These are phyloP conservation scores for Phycomyces blakesleeanus DNA, from an alignment of 192 early-diverging fungal genomes.

Conservation along the genomic window DNA sequence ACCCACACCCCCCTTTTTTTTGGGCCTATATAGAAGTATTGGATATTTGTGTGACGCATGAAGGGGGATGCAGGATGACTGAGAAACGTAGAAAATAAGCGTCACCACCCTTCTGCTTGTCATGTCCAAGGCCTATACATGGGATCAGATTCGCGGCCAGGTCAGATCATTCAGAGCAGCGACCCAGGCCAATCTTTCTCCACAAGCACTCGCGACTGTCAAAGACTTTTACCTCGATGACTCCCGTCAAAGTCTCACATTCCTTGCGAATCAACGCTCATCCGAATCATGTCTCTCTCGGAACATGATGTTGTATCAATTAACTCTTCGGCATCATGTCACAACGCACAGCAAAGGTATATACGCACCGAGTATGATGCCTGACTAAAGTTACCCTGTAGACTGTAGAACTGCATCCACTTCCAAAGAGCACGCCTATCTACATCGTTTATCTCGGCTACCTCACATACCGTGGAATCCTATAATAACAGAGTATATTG, in stretches of 20 bases:
- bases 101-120: neutral
- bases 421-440: neutral
- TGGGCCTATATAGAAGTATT: too few species aligned
- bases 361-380: neutral
- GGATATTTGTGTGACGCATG: constrained; percentile 1
- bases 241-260: constrained; percentile 43
- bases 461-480: neutral
- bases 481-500: neutral
- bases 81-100: neutral
- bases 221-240: constrained; percentile 56
- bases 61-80: neutral
- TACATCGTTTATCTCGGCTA: neutral
- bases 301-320: neutral
- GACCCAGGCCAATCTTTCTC: constrained; percentile 31
- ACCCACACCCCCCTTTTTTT: too few species aligned
- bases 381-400: neutral
- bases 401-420: neutral
- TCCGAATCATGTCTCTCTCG: constrained; percentile 1
- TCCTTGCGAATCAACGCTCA: constrained; percentile 37
- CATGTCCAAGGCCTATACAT: constrained; percentile 28
- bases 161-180: constrained; percentile 49
- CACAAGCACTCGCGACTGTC: constrained; percentile 35
- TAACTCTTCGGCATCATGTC: too few species aligned
- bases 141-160: constrained; percentile 57
- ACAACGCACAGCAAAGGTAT: neutral